Conservation (phyloP, 257 asterid species). For the Anisodus tanguticus region DNA sequence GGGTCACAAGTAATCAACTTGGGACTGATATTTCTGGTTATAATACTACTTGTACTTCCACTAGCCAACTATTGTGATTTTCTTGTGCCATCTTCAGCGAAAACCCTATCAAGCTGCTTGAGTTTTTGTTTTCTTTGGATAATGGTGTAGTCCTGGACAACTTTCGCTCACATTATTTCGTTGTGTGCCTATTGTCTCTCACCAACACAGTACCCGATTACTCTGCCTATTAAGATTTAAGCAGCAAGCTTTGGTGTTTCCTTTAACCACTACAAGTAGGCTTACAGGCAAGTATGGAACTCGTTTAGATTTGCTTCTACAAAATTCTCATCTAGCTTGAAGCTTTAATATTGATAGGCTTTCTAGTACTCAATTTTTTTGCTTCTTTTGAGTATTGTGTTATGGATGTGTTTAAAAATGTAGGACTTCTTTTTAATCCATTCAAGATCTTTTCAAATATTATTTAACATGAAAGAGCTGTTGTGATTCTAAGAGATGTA, state of each 20-base stretch:
- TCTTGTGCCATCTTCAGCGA: background rate
- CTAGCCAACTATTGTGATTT: constrained; percentile 39
- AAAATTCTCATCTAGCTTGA: background rate
- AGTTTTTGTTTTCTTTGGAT: background rate
- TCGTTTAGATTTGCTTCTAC: too few species aligned
- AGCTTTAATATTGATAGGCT: background rate
- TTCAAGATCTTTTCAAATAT: constrained; percentile 1
- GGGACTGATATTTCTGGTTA: constrained; percentile 43
- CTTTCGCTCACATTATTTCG: background rate
- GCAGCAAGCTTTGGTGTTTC: too few species aligned
- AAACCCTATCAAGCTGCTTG: constrained; percentile 14
- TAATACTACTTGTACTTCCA: constrained; percentile 35
- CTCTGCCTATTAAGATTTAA: too few species aligned
- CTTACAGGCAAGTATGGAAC: too few species aligned
- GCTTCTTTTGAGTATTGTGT: background rate
- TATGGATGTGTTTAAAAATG: background rate
- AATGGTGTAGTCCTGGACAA: background rate
- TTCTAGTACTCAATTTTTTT: constrained; percentile 8
- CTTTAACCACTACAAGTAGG: too few species aligned
- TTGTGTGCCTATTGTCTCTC: background rate
- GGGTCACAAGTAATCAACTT: constrained; percentile 36
- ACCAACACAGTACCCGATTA: background rate
- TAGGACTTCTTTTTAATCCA: background rate
- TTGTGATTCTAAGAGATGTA: too few species aligned
- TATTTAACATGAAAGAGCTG: background rate